These are phyloP conservation scores for Pichia sp. DNA, from an alignment of 1,139 yeast species.

Conservation along the genomic window DNA sequence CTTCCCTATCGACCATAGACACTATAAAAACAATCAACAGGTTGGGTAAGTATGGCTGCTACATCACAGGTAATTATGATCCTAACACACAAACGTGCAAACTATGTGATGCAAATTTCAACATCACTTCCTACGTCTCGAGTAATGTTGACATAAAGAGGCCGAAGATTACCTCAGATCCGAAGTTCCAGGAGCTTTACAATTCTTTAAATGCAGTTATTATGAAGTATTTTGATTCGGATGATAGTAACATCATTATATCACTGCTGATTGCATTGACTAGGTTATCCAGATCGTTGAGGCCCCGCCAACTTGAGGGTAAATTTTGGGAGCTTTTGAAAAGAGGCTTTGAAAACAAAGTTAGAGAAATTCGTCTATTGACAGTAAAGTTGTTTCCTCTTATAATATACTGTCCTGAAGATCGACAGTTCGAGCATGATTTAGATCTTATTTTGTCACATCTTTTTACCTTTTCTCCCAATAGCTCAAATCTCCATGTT, in stretches of 20 bases:
- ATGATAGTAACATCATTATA: conserved; percentile 31
- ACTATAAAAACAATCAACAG: conserved; percentile 34
- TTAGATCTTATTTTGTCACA: conserved; percentile 38
- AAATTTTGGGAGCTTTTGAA: conserved; percentile 29
- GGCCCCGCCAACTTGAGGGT: conserved; percentile 36
- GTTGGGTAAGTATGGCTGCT: conserved; percentile 43
- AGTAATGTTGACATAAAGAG: conserved; percentile 30
- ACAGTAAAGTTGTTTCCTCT: conserved; percentile 47
- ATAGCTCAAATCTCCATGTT: conserved; percentile 34
- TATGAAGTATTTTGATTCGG: conserved; percentile 24
- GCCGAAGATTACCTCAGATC: conserved; percentile 20
- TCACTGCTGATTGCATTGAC: conserved; percentile 44
- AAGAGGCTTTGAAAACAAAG: conserved; percentile 31
- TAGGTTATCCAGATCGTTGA: conserved; percentile 46
- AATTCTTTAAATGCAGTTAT: conserved; percentile 13
- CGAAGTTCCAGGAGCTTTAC: conserved; percentile 22
- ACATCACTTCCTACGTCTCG: conserved; percentile 22
- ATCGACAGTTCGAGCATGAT: conserved; percentile 33
- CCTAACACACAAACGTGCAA: conserved; percentile 35
- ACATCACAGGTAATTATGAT: conserved; percentile 36
- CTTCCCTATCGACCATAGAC: background rate
- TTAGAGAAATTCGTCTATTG: conserved; percentile 51
- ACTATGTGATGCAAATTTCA: conserved; percentile 35
- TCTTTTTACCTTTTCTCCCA: conserved; percentile 37
- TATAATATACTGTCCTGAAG: conserved; percentile 37